Evolutionary conservation across 192 early-diverging fungal species (phyloP).

Genomic region (Backusella liffmaniae): DNA sequence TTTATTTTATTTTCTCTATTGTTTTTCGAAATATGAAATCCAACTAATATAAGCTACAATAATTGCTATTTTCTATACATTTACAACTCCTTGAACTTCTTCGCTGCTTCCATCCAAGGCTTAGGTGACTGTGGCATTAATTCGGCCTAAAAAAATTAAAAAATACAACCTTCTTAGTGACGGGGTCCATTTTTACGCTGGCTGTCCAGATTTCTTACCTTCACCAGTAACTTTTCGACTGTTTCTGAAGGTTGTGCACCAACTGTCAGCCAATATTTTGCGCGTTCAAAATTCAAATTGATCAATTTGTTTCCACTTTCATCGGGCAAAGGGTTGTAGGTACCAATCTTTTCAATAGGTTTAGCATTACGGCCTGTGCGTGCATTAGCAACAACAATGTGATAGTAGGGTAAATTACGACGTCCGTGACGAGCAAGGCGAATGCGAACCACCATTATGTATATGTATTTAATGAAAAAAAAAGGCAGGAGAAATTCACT

Average conservation of each 20-base stretch:
- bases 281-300: conserved; percentile 81
- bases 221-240: conserved; percentile 85
- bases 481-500: not conserved
- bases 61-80: not conserved
- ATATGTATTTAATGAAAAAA: not conserved
- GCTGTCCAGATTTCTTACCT: conserved; percentile 45
- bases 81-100: conserved; percentile 20
- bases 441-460: conserved; percentile 73
- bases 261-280: conserved; percentile 96
- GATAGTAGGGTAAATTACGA: conserved; percentile 87
- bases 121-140: conserved; percentile 35
- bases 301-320: conserved; percentile 77
- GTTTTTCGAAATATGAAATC: not conserved
- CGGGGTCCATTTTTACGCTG: not conserved
- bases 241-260: conserved; percentile 94
- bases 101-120: conserved; percentile 33
- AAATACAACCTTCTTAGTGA: not conserved
- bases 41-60: conserved; percentile 2
- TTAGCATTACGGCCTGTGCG: conserved; percentile 80
- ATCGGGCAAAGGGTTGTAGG: conserved; percentile 86
- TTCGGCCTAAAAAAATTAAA: conserved; percentile 23
- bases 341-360: conserved; percentile 89
- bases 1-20: not conserved
- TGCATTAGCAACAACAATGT: conserved; percentile 89
- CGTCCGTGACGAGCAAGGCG: conserved; percentile 91